These are phyloP conservation scores for Thermomyces lanuginosus DNA, from an alignment of 2,329 filamentous ascomycete genomes.

Conservation along the genomic window DNA sequence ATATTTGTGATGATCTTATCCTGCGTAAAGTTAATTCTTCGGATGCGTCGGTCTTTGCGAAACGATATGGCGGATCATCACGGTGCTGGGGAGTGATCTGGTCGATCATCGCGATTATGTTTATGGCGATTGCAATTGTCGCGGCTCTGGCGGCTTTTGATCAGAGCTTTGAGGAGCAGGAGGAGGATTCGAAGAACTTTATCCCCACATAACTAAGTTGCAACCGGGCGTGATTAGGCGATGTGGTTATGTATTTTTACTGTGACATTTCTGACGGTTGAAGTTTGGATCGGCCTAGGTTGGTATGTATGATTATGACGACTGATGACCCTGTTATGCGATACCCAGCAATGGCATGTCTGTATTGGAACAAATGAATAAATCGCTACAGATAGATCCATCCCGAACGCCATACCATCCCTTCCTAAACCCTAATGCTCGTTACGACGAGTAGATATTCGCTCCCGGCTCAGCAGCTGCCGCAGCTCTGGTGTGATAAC, in stretches of 20 bases:
- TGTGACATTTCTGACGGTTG: too few relatives aligned
- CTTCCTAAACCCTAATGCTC: too few relatives aligned
- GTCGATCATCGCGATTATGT: conserved; percentile 52
- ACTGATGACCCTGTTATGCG: too few relatives aligned
- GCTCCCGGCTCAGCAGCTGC: conserved; percentile 43
- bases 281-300: too few relatives aligned
- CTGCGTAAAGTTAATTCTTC: conserved; percentile 65
- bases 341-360: too few relatives aligned
- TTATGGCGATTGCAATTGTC: conserved; percentile 61
- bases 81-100: conserved; percentile 70
- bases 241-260: too few relatives aligned
- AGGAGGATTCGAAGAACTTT: conserved; percentile 51
- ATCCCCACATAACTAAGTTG: conserved; percentile 33
- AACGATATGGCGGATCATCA: conserved; percentile 61
- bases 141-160: conserved; percentile 62
- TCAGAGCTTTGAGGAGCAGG: conserved; percentile 50
- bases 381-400: too few relatives aligned
- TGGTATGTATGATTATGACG: too few relatives aligned
- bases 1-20: conserved; percentile 72
- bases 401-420: too few relatives aligned
- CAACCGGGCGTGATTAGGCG: neutral
- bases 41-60: conserved; percentile 62
- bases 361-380: too few relatives aligned
- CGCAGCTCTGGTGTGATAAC: conserved; percentile 50
- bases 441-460: too few relatives aligned